Evolutionary conservation across 148 eudicot species (phyloP).

Genomic region (Beta vulgaris): DNA sequence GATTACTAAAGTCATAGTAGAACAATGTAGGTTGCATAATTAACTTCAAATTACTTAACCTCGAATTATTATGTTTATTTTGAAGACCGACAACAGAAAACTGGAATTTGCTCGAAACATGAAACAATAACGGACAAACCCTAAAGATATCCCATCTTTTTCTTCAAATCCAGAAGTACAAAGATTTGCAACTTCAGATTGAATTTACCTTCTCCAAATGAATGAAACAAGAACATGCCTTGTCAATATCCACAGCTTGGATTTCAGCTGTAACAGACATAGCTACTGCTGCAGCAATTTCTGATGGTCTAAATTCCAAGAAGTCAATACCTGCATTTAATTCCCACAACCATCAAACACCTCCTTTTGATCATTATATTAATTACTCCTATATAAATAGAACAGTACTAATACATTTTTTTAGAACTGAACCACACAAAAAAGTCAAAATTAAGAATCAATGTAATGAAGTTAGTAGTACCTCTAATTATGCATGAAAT

Average conservation of each 20-base stretch:
- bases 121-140: too few relatives aligned
- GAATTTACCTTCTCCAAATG: constrained; percentile 50
- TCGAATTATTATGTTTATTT: too few relatives aligned
- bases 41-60: too few relatives aligned
- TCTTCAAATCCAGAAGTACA: too few relatives aligned
- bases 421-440: not conserved
- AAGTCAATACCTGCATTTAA: constrained; percentile 76
- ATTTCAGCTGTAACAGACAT: constrained; percentile 45
- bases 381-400: not conserved
- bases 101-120: too few relatives aligned
- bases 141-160: too few relatives aligned
- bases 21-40: too few relatives aligned
- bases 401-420: constrained; percentile 11
- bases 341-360: constrained; percentile 30
- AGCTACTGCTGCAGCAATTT: constrained; percentile 70
- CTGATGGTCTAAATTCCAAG: constrained; percentile 76
- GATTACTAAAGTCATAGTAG: too few relatives aligned
- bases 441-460: not conserved
- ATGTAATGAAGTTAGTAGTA: constrained; percentile 11
- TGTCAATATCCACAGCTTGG: constrained; percentile 42
- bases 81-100: too few relatives aligned
- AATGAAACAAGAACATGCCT: constrained; percentile 39
- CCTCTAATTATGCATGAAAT: constrained; percentile 61
- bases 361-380: constrained; percentile 5
- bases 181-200: not conserved